Base-by-base conservation (phyloP, 495 filamentous ascomycete species). In the Neurospora sp. region DNA sequence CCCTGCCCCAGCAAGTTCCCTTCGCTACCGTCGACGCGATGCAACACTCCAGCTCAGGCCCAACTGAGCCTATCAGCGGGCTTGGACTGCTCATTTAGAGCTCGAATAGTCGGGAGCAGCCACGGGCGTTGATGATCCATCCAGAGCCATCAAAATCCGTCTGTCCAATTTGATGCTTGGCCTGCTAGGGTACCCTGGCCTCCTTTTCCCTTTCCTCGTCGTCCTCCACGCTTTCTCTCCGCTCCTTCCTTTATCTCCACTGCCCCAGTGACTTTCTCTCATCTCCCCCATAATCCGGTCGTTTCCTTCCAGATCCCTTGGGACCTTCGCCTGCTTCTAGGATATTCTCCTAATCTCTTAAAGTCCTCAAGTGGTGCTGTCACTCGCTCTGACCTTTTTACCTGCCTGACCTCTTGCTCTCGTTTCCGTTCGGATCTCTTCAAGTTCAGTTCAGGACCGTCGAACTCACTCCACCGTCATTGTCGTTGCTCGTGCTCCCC, bases 371-470 rank as follows among this genome's bases (percentile, higher is more conserved):
- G 71, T 71, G 54, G 76, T 78, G 75, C 77, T 77, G 69, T 73
- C 79, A 73, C 76, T 81, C 79, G 79, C 72, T 81, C 69, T 38
- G 70, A 74, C 69, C 75, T 42, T 70, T 75, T 44, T 39, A 73
- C 31, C 11, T 74, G 73, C 37, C 44, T 39, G 44, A 73, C 70
- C 75, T 72, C 69, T 75, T 72, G 75, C 77, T 72, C 75, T 77
- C 73, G 70, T 73, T 76, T 73, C 48, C 42, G 69, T 18, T 72
- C 14, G 27, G 12, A 66, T 66, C 27, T 66, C 54, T 8, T 66
- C 54, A 66, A 66, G 27, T 37, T 66, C 54, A 66, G 54, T 37
- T 18, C 27, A 35, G 31, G 54, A 37, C 23, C 54, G 27, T 66
- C 54, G 12, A 62, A 62, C 2, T 54, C 20, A 59, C 20, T 14